A percentile compares a stretch with the other conserved stretches of the same genome.
Evolutionary conservation across 257 asterid genomes (phyloP).

Genomic region (Nicotiana undulata): DNA sequence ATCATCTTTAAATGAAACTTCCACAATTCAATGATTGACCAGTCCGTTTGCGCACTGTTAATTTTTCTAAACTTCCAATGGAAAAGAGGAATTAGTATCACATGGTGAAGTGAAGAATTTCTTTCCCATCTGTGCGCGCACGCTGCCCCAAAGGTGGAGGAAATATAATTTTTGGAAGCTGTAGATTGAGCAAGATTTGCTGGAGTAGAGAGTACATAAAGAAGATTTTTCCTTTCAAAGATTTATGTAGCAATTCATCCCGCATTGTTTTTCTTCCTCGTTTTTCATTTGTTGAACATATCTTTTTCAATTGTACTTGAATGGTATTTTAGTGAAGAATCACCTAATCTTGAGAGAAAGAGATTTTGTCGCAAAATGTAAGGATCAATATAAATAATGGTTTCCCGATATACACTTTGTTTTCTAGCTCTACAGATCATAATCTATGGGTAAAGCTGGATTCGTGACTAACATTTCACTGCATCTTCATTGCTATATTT

Average conservation of each 20-base stretch:
- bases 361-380: conserved; percentile 24
- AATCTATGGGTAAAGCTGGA: neutral
- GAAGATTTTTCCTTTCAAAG: conserved; percentile 27
- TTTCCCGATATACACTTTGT: neutral
- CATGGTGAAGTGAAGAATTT: too few relatives aligned
- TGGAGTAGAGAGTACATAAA: conserved; percentile 21
- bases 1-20: conserved; percentile 12
- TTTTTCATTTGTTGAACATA: conserved; percentile 10
- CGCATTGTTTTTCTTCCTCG: conserved; percentile 6
- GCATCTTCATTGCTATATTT: neutral
- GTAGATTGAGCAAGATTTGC: conserved; percentile 37
- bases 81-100: too few relatives aligned
- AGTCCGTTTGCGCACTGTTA: neutral
- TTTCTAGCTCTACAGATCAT: neutral
- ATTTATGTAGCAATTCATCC: conserved; percentile 50
- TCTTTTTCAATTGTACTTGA: conserved; percentile 38
- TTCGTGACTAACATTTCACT: neutral
- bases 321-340: conserved; percentile 24
- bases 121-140: too few relatives aligned
- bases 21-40: conserved; percentile 28
- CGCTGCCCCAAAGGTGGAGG: conserved; percentile 20
- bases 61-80: too few relatives aligned
- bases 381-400: conserved; percentile 9
- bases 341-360: conserved; percentile 13
- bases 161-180: conserved; percentile 36